Base-by-base conservation (phyloP, 192 early-diverging fungal species). In the Coemansia sp. region DNA sequence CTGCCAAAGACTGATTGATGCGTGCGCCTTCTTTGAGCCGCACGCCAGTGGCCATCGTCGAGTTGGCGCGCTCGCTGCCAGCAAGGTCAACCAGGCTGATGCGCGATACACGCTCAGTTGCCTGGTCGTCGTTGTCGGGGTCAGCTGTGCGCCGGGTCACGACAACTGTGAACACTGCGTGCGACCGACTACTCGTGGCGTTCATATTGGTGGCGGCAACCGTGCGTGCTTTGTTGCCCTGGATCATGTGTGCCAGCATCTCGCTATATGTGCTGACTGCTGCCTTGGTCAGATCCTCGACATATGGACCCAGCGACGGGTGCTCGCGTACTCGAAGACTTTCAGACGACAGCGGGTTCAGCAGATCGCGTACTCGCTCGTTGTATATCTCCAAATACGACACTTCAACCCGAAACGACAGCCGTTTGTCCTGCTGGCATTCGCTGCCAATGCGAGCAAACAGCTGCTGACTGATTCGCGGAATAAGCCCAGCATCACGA, bases 161-260 rank as follows among this genome's bases (percentile, higher is more conserved):
- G 7, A 88, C 82, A 0, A 93, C 68, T 0, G 91, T 91, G 56
- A 92, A 94, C 32, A 94, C 91, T 3, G 91, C 92, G 72, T 94
- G 92, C 16, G 95, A 89, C 48, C 94, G 86, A 74, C 88, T 91
- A 38, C 93, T 95, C 2, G 87, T 87, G 59, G 90, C 94, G 78
- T 98, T 98, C 93, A 96, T 95, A 59, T 93, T 90, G 47, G 95
- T 98, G 14, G 94, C 85, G 1, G 94, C 95, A 16, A 95, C 92
- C 1, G 93, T 95, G 60, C 68, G 74, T 68, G 89, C 89, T 80
- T 89, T 89, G 69, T 90, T 92, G 47, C 90, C 90, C 74, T 87
- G 86, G 60, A 87, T 86, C 86, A 93, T 91, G n/a, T 93, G 78
- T 59, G 77, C 83, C 23, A 85, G 78, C 24, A 93, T 86, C 57